Base-by-base conservation (phyloP, 2,329 filamentous ascomycete species). In the Zopfia rhizophila region DNA sequence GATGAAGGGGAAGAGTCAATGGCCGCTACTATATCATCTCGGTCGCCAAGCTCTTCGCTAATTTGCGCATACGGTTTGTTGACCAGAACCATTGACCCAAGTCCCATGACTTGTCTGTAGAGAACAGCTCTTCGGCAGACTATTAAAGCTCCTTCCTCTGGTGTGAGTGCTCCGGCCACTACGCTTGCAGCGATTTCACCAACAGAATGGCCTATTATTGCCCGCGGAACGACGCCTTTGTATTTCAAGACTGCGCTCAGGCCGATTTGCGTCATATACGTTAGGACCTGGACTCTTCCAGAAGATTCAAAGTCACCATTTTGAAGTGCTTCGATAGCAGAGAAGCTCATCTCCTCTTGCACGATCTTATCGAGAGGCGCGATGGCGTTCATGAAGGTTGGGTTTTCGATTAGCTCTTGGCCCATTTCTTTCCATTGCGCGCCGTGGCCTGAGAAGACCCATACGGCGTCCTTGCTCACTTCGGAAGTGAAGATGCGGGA, bases 381-480 rank as follows among this genome's bases (percentile, higher is more conserved):
- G 13, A 75, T 37, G 1, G 65, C 45, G 14, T 60, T 18, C 10
- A 18, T 38, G 52, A 72, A 73, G 3, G 58, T 38, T 3, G 49
- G 28, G 11, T 48, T 39, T 1, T 53, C 27, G 22, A 75, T 28
- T 0, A 78, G 61, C 21, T 73, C 68, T 8, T 63, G 61, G 6
- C 73, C 74, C 74, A 77, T 77, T 3, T 66, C 64, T 0, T 51
- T 38, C 70, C 72, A 77, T 32, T 77, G 75, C 2, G 72, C 73
- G 19, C 75, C 75, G 32, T 77, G 75, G 1, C 75, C 75, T 0
- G 73, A 74, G 48, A 76, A 77, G 0, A 77, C 63, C 69, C 70
- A 76, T 1, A 68, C 65, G 4, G 51, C 48, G 12, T 58, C 56
- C 13, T 53, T 62, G 48, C 28, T 41, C 18, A 24, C 31, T 33